Conservation (phyloP, 2,329 filamentous ascomycete genomes). For the Polytolypa hystricis region DNA sequence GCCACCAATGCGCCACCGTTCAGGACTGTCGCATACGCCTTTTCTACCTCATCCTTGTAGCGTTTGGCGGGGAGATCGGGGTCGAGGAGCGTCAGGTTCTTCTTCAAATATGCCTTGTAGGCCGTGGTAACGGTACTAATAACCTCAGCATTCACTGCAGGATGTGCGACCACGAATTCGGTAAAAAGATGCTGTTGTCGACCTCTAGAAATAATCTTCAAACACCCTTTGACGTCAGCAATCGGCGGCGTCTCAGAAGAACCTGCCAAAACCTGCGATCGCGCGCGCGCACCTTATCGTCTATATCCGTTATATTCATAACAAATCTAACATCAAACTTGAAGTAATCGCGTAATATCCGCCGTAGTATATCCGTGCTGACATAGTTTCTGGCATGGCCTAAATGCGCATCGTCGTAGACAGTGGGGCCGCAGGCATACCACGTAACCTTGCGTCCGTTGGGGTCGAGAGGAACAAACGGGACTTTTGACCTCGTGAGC, state of each 20-base stretch:
- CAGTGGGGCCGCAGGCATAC: conserved; percentile 85
- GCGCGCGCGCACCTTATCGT: conserved; percentile 49
- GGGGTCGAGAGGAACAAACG: conserved; percentile 61
- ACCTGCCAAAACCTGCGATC: not conserved
- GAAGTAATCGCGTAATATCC: conserved; percentile 75
- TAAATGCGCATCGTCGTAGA: conserved; percentile 70
- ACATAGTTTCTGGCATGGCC: conserved; percentile 87
- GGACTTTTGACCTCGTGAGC: conserved; percentile 60
- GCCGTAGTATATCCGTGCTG: conserved; percentile 74
- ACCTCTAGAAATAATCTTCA: conserved; percentile 51
- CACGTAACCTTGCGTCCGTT: conserved; percentile 60
- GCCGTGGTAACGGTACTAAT: conserved; percentile 40
- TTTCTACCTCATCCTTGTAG: conserved; percentile 38
- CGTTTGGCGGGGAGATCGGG: conserved; percentile 34
- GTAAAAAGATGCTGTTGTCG: conserved; percentile 68
- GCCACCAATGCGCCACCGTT: conserved; percentile 45
- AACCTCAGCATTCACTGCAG: conserved; percentile 34
- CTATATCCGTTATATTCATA: conserved; percentile 85
- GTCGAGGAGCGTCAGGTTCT: conserved; percentile 51
- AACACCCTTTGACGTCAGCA: no score
- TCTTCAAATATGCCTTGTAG: conserved; percentile 49
- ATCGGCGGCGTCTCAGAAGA: not conserved
- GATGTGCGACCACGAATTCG: conserved; percentile 51
- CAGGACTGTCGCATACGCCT: conserved; percentile 44
- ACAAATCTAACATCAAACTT: conserved; percentile 74